Evolutionary conservation across 1,139 yeast genomes (phyloP).

Genomic region (Sugiyamaella novakii): DNA sequence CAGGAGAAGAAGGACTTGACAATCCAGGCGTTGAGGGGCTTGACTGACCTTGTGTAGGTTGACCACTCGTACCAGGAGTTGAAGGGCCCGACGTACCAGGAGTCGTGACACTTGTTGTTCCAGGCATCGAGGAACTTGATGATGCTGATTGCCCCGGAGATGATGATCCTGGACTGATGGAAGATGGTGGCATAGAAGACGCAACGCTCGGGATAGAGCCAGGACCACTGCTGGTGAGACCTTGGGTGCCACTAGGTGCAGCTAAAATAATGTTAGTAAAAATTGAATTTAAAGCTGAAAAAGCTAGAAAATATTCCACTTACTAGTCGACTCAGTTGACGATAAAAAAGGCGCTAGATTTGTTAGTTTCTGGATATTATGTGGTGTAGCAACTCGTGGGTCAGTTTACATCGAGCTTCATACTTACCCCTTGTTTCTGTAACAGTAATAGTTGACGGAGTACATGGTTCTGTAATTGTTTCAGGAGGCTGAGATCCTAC

Average conservation of each 20-base stretch:
- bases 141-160: too few relatives aligned
- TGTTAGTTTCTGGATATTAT: conserved; percentile 13
- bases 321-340: conserved; percentile 41
- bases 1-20: too few relatives aligned
- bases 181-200: conserved; percentile 11
- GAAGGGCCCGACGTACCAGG: conserved; percentile 16
- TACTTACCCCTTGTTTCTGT: conserved; percentile 27
- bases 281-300: background rate
- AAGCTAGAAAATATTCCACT: conserved; percentile 8
- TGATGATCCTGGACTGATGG: background rate
- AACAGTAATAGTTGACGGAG: conserved; percentile 20
- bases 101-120: background rate
- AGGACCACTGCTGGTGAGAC: conserved; percentile 43
- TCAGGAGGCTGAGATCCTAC: too few relatives aligned
- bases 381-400: too few relatives aligned
- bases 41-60: background rate
- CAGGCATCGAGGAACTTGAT: too few relatives aligned
- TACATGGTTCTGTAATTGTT: conserved; percentile 11
- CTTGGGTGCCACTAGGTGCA: conserved; percentile 41
- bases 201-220: conserved; percentile 27
- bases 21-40: background rate
- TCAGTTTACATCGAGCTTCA: too few relatives aligned
- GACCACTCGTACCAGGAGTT: background rate
- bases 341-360: conserved; percentile 39
- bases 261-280: conserved; percentile 19